Evolutionary conservation across 768 basidiomycete species (phyloP), one percentile per base, ranked within the genome.

Genomic region (Boletellus sp.): DNA sequence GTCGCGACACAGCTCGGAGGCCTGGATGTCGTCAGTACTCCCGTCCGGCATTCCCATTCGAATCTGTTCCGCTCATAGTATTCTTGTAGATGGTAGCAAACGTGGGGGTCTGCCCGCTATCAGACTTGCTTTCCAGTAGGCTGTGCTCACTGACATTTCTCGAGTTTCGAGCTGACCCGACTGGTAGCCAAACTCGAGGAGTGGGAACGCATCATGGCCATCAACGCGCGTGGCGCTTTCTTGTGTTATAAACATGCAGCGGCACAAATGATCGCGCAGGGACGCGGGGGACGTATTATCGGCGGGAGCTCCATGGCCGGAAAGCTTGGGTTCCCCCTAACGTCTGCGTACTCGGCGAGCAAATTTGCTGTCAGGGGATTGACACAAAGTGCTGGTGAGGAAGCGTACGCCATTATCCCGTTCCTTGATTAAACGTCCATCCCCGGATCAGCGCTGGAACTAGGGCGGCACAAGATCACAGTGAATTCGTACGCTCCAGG

Each of bases 231-330:
- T 47, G 83, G 82, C 32, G 67, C 74, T 3, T 83, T 79, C 67
- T 72, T 80, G 52, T 84, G 80, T 59, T 85, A 84, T 39, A 80
- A 84, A 46, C 72, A 83, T 51, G 85, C 83, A 3, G 83, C 79
- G 6, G 76, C n/a, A n/a, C n/a, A n/a, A n/a, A n/a, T n/a, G n/a
- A n/a, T n/a, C n/a, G n/a, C n/a, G n/a, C n/a, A n/a, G n/a, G n/a
- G n/a, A n/a, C n/a, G n/a, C n/a, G n/a, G 80, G 13, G 80, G 83
- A 1, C 70, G 77, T 15, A 79, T 86, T 51, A 74, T 84, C 22
- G 77, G 84, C 1, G 65, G 62, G 10, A 57, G 55, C 19, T 67
- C 61, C 4, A 0, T 50, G 7, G 37, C 31, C 2, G 59, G 56
- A n/a, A 59, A 51, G 43, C 0, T 36, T 3, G 60, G 50, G 7